phyloP scores from a whole-genome alignment of 139 green algal species.

The Penium margaritaceum region DNA sequence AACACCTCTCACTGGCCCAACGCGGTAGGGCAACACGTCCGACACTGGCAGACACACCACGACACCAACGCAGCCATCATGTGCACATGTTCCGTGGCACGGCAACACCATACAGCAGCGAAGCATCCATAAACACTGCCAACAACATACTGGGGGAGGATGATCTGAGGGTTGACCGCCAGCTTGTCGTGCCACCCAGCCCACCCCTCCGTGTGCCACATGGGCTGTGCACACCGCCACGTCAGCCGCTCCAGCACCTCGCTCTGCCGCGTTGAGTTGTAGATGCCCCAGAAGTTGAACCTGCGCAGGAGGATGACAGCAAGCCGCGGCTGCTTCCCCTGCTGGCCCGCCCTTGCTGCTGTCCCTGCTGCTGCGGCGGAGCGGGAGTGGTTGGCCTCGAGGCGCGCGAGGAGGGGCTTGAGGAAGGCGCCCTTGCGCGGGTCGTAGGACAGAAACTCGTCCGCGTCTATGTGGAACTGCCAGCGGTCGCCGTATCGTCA shows the following conservation, averaged over 20 bases:
- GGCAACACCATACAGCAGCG: too few species aligned
- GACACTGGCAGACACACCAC: too few species aligned
- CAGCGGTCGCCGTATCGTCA: not conserved
- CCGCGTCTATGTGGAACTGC: conserved; percentile 23
- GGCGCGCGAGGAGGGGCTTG: not conserved
- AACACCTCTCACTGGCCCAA: too few species aligned
- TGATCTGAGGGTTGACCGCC: not conserved
- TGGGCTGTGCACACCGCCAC: conserved; percentile 2
- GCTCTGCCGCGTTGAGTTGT: not conserved
- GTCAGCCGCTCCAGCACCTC: not conserved
- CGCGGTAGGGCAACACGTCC: too few species aligned
- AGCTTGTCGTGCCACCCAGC: conserved; percentile 7
- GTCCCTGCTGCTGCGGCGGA: not conserved
- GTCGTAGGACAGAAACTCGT: conserved; percentile 18
- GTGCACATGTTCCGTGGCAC: too few species aligned
- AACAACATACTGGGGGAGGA: conserved; percentile 8
- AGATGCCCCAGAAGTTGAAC: conserved; percentile 9
- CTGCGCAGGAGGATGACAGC: not conserved
- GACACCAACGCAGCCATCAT: too few species aligned
- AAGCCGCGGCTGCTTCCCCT: too few species aligned
- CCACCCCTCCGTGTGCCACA: conserved; percentile 11
- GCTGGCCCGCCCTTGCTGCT: too few species aligned
- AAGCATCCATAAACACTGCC: too few species aligned
- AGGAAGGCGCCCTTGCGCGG: not conserved
- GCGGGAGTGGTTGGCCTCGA: conserved; percentile 3